These are phyloP conservation scores for Hyphopichia pseudoburtonii DNA, from an alignment of 1,139 yeast species.

Conservation along the genomic window DNA sequence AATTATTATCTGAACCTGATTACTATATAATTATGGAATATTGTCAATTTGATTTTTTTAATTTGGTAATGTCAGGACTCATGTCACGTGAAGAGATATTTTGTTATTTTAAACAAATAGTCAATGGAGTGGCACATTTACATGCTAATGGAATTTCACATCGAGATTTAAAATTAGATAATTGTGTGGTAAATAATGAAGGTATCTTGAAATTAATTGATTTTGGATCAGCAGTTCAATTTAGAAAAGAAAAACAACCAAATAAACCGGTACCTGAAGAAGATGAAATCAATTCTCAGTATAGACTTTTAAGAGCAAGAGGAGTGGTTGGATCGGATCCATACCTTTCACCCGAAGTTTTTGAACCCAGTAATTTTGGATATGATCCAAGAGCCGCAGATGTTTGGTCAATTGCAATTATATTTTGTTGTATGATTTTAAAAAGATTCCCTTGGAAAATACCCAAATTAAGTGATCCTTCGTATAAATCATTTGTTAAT, in stretches of 20 bases:
- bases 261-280: constrained; percentile 31
- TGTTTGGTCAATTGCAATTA: constrained; percentile 77
- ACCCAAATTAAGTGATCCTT: constrained; percentile 59
- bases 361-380: constrained; percentile 40
- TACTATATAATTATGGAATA: constrained; percentile 74
- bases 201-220: constrained; percentile 73
- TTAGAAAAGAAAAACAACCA: constrained; percentile 37
- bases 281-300: constrained; percentile 20
- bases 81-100: constrained; percentile 58
- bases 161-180: constrained; percentile 73
- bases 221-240: constrained; percentile 75
- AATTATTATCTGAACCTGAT: constrained; percentile 30
- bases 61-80: constrained; percentile 71
- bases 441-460: constrained; percentile 79
- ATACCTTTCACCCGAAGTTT: constrained; percentile 75
- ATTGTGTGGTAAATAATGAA: constrained; percentile 62
- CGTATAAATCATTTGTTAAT: constrained; percentile 45
- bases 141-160: constrained; percentile 74
- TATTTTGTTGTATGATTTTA: constrained; percentile 71
- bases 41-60: constrained; percentile 72
- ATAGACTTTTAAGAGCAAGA: constrained; percentile 40
- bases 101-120: constrained; percentile 70
- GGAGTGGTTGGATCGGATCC: constrained; percentile 88
- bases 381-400: constrained; percentile 76
- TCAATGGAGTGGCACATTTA: constrained; percentile 58